Evolutionary conservation across 202 grass and related monocot genomes (phyloP), one percentile per base, ranked within the genome.

Genomic region (Bolboschoenoplectus hybrid): DNA sequence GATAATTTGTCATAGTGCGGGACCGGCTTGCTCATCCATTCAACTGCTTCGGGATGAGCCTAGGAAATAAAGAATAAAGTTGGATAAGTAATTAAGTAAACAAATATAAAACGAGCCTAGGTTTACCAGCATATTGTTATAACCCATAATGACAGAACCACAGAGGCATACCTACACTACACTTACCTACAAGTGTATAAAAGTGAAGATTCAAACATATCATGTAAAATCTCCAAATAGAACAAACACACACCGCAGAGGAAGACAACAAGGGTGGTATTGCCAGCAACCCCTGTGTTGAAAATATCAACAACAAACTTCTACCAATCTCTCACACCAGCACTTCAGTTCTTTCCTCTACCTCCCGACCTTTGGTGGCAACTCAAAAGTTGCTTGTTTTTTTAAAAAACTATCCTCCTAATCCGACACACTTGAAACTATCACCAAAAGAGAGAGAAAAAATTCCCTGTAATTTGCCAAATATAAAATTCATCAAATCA

Each of bases 1-100:
- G 81, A 83, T 56, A 83, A 69, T 83, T 83, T 83, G 62, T 83
- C 63, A 38, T 83, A 83, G 49, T 83, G 62, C 56, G 81, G 81
- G 6, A 67, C 45, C 5, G 81, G 81, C 50, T 83, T 83, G 20
- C 65, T 83, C 81, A 83, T 83, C 81, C 81, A 83, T 53, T 83
- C 81, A 67, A 14, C 26, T 5, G 81, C 81, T 69, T 69, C 61
- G 2, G 81, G 81, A 83, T 83, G 58, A 52, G 49, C 47, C 81
- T 83, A 78, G 50, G 39, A 55, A 83, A 41, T 56, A 83, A 9
- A 83, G 34, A 86, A 7, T 51, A 80, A 32, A 80, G 39, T n/a
- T 76, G 11, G 14, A 58, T 58, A 9, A 52, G 44, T 79, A 55
- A 63, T 49, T 86, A 53, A 52, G 26, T 52, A 77, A 63, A 63